Evolutionary conservation across 2,329 filamentous ascomycete species (phyloP).

Genomic region (Epichloe sibirici): DNA sequence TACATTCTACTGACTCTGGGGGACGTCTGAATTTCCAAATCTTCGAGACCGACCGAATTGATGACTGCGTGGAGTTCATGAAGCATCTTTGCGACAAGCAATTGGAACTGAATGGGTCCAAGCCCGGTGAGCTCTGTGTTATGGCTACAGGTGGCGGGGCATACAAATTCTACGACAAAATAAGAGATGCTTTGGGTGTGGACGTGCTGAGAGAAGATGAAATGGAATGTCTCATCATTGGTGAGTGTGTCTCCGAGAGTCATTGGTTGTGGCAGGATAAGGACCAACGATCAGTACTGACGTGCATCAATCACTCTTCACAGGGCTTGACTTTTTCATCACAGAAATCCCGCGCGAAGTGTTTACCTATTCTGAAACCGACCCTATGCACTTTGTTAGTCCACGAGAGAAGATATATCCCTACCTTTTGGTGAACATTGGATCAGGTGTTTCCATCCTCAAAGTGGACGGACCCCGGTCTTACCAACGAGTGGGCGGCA

Average conservation of each 20-base stretch:
- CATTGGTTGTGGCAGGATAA: neutral
- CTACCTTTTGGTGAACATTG: conserved; percentile 96
- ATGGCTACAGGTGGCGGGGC: conserved; percentile 95
- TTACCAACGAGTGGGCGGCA: conserved; percentile 86
- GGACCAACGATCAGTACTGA: neutral
- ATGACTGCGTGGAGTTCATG: conserved; percentile 89
- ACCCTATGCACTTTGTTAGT: conserved; percentile 81
- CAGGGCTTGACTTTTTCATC: conserved; percentile 96
- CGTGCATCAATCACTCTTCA: neutral
- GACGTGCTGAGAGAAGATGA: conserved; percentile 90
- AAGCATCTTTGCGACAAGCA: conserved; percentile 74
- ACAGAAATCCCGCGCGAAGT: conserved; percentile 95
- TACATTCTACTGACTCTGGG: conserved; percentile 64
- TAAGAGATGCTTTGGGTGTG: conserved; percentile 70
- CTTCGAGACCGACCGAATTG: conserved; percentile 91
- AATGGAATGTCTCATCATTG: conserved; percentile 97
- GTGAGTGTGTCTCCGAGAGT: conserved; percentile 31
- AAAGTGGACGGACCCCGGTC: conserved; percentile 85
- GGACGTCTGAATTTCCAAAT: conserved; percentile 89
- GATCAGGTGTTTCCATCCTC: conserved; percentile 91
- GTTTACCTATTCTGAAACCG: conserved; percentile 85
- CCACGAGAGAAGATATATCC: conserved; percentile 78
- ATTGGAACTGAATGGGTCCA: conserved; percentile 59
- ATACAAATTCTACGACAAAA: conserved; percentile 92
- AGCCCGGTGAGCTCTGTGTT: conserved; percentile 64